A percentile compares a stretch with the other conserved stretches of the same genome.
phyloP scores from a whole-genome alignment of 495 filamentous ascomycete genomes.

The Aspergillus avenaceus region DNA sequence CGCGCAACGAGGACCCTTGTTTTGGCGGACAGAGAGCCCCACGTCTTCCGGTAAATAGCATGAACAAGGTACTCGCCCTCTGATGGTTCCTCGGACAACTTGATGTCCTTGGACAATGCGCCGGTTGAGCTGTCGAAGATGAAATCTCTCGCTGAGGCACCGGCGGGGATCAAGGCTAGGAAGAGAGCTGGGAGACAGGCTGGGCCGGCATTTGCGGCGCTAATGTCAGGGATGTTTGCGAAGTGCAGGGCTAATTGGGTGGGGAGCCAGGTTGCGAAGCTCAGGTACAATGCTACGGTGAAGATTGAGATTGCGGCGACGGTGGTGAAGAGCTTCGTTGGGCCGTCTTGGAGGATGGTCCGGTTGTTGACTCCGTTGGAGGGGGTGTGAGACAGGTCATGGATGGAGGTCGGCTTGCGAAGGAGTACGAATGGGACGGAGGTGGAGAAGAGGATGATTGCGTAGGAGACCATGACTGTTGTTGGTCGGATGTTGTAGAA shows the following conservation, averaged over 20 bases:
- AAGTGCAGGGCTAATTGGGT: conserved; percentile 66
- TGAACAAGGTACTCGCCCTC: conserved; percentile 57
- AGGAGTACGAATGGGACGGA: conserved; percentile 68
- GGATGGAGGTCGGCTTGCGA: conserved; percentile 57
- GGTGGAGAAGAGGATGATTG: conserved; percentile 61
- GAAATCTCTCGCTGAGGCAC: conserved; percentile 65
- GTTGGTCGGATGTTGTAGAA: conserved; percentile 66
- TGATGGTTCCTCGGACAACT: conserved; percentile 38
- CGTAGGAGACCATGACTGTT: conserved; percentile 52
- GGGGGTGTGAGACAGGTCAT: conserved; percentile 49
- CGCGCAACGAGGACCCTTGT: conserved; percentile 62
- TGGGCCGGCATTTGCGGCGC: conserved; percentile 55
- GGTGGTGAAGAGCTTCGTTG: conserved; percentile 58
- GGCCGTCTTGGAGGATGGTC: conserved; percentile 62
- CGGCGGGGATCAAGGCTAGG: conserved; percentile 55
- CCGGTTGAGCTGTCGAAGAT: conserved; percentile 68
- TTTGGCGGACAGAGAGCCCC: conserved; percentile 54
- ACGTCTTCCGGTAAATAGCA: conserved; percentile 45
- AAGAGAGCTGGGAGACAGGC: conserved; percentile 43
- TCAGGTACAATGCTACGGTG: conserved; percentile 58
- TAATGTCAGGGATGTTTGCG: conserved; percentile 59
- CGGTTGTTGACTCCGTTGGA: conserved; percentile 53
- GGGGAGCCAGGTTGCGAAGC: conserved; percentile 63
- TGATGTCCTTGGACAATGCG: conserved; percentile 41
- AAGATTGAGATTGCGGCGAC: conserved; percentile 65